Evolutionary conservation across 345 rosid genomes (phyloP).

Genomic region (Toxicodendron radicans): DNA sequence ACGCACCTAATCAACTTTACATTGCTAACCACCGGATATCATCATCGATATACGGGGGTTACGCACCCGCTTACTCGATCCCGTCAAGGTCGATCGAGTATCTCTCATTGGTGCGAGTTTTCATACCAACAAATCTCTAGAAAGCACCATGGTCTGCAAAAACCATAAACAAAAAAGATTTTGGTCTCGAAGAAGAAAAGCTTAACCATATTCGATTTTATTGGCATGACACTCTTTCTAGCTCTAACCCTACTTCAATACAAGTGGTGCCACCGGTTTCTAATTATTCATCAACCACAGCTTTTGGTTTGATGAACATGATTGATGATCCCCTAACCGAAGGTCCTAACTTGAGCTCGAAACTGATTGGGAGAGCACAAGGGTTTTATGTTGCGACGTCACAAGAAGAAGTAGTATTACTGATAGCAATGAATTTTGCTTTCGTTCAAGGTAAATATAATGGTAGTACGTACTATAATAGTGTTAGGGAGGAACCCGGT

Average conservation of each 20-base stretch:
- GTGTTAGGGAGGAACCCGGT: constrained; percentile 66
- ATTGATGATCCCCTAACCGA: constrained; percentile 71
- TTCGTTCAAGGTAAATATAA: constrained; percentile 64
- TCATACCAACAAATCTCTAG: too few relatives aligned
- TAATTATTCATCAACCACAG: constrained; percentile 31
- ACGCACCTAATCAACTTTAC: too few relatives aligned
- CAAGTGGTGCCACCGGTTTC: constrained; percentile 36
- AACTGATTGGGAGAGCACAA: constrained; percentile 66
- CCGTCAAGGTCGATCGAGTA: too few relatives aligned
- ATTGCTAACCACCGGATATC: too few relatives aligned
- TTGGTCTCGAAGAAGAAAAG: constrained; percentile 44
- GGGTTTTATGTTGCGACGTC: constrained; percentile 62
- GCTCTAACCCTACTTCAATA: constrained; percentile 46
- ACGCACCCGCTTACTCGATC: too few relatives aligned
- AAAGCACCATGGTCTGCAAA: constrained; percentile 25
- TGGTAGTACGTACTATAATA: constrained; percentile 65
- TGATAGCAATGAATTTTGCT: constrained; percentile 76
- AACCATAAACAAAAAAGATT: constrained; percentile 28
- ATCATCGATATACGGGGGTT: too few relatives aligned
- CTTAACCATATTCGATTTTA: constrained; percentile 57
- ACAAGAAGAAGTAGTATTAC: constrained; percentile 51
- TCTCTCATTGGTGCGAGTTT: too few relatives aligned
- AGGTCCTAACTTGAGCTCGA: constrained; percentile 52
- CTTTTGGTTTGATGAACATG: constrained; percentile 54
- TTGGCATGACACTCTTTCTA: constrained; percentile 65